phyloP scores from a whole-genome alignment of 768 basidiomycete genomes.

The Floccularia luteovirens region DNA sequence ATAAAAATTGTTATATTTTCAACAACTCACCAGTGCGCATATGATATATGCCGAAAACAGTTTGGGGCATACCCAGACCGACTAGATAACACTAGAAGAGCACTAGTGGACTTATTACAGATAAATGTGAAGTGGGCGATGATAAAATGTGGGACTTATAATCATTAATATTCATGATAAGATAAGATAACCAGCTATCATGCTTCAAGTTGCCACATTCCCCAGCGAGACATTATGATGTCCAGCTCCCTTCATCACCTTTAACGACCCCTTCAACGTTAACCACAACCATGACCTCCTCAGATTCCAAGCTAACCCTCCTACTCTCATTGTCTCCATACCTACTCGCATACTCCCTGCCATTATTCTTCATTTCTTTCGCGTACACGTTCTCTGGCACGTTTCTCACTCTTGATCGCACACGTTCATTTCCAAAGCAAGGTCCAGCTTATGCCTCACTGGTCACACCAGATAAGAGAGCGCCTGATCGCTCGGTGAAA shows the following conservation, averaged over 20 bases:
- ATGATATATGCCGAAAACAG: no score
- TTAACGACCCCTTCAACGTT: neutral
- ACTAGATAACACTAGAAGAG: no score
- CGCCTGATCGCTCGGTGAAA: slow-evolving; percentile 21
- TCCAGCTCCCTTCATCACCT: neutral
- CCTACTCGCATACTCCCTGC: slow-evolving; percentile 49
- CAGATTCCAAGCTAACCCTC: slow-evolving; percentile 19
- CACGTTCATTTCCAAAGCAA: slow-evolving; percentile 49
- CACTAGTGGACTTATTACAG: no score
- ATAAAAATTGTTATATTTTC: no score
- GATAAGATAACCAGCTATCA: no score
- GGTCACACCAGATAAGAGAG: slow-evolving; percentile 19
- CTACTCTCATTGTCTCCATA: slow-evolving; percentile 43
- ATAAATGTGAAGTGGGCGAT: no score
- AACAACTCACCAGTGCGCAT: no score
- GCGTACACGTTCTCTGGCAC: slow-evolving; percentile 60
- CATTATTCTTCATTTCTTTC: slow-evolving; percentile 52
- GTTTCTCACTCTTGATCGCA: slow-evolving; percentile 65
- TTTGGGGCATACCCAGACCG: no score
- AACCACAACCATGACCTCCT: neutral
- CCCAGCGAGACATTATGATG: no score
- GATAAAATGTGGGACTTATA: no score
- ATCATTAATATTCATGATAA: no score
- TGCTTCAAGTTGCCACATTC: no score
- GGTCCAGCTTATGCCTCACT: slow-evolving; percentile 21